A percentile compares a stretch with the other conserved stretches of the same genome.
Conservation (phyloP, 2,329 filamentous ascomycete genomes). For the Parascedosporium putredinis region DNA sequence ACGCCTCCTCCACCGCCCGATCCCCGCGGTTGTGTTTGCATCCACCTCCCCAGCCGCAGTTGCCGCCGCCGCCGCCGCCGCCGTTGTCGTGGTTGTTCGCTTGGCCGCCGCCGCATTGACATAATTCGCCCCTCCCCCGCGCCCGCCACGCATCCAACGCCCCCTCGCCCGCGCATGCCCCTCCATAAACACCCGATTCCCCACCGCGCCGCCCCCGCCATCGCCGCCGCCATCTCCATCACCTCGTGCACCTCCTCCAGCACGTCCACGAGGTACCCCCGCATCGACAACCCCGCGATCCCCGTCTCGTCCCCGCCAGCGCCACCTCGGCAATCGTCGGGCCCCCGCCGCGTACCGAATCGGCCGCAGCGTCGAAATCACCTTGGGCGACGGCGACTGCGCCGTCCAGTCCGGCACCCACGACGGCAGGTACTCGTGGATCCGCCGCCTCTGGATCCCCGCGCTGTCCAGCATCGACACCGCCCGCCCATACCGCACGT, state of each 20-base stretch:
- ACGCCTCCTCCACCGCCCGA: slow-evolving; percentile 1
- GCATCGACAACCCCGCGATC: not conserved
- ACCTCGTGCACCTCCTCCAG: not conserved
- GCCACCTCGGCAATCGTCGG: not conserved
- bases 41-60: no score
- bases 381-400: not conserved
- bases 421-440: not conserved
- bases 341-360: not conserved
- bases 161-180: not conserved
- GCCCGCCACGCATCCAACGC: not conserved
- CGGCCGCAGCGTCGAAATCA: not conserved
- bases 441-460: not conserved
- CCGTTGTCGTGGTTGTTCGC: no score
- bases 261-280: not conserved
- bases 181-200: not conserved
- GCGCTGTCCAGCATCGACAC: slow-evolving; percentile 2
- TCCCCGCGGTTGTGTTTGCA: no score
- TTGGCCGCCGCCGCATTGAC: not conserved
- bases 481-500: slow-evolving; percentile 1
- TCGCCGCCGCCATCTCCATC: no score
- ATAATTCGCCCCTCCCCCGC: not conserved
- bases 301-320: not conserved
- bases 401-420: slow-evolving; percentile 6
- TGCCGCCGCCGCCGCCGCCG: no score
- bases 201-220: no score